These are phyloP conservation scores for Oryza meyeriana DNA, from an alignment of 176 grass and related monocot genomes.

Conservation along the genomic window DNA sequence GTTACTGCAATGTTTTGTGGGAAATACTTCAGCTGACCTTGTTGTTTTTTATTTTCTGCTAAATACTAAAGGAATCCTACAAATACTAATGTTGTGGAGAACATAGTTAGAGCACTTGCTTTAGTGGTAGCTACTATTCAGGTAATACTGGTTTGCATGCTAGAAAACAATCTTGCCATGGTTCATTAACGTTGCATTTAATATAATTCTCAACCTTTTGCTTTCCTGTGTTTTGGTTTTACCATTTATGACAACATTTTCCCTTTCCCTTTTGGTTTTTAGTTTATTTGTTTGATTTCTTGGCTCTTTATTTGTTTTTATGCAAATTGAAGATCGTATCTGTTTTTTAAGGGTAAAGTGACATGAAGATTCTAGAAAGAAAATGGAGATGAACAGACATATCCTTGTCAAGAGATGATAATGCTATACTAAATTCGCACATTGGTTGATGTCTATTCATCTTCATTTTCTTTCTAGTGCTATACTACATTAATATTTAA, in stretches of 20 bases:
- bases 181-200: slow-evolving; percentile 6
- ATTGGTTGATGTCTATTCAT: not conserved
- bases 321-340: not conserved
- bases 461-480: slow-evolving; percentile 11
- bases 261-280: slow-evolving; percentile 9
- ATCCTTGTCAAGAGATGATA: no score
- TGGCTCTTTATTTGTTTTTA: slow-evolving; percentile 3
- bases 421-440: not conserved
- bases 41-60: slow-evolving; percentile 17
- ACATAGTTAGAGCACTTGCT: slow-evolving; percentile 91
- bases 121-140: slow-evolving; percentile 88
- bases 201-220: not conserved
- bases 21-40: not conserved
- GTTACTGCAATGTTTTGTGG: not conserved
- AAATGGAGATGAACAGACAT: no score
- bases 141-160: slow-evolving; percentile 55
- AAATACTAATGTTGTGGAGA: slow-evolving; percentile 99
- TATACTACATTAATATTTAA: slow-evolving; percentile 11
- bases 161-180: slow-evolving; percentile 10
- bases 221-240: not conserved
- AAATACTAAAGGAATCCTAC: slow-evolving; percentile 65
- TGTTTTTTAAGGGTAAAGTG: not conserved
- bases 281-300: not conserved
- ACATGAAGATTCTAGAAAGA: no score
- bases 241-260: slow-evolving; percentile 3